A percentile compares a stretch with the other conserved stretches of the same genome.
Evolutionary conservation across 495 filamentous ascomycete genomes (phyloP).

Genomic region (Haplographium delicatum): DNA sequence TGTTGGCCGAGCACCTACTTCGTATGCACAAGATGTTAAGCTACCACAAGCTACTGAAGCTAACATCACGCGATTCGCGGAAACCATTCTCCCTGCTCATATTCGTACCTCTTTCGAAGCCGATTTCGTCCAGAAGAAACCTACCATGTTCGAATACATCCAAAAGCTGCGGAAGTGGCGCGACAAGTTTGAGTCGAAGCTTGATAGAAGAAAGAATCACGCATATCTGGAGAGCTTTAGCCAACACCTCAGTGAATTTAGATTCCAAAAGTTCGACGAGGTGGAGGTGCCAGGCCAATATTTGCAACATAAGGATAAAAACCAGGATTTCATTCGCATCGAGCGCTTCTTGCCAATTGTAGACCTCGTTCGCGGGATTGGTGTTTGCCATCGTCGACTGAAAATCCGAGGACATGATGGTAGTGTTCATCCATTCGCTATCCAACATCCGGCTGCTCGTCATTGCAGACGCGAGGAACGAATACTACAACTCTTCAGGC

Average conservation of each 20-base stretch:
- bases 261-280: constrained; percentile 96
- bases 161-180: constrained; percentile 94
- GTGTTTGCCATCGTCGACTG: constrained; percentile 82
- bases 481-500: constrained; percentile 94
- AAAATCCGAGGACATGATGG: constrained; percentile 98
- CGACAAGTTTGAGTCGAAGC: constrained; percentile 95
- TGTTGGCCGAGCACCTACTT: constrained; percentile 76
- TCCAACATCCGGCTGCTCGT: constrained; percentile 89
- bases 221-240: constrained; percentile 75
- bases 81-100: constrained; percentile 88
- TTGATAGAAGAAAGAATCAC: constrained; percentile 72
- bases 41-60: constrained; percentile 84
- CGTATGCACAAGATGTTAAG: constrained; percentile 87
- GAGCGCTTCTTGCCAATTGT: constrained; percentile 94
- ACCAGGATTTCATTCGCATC: constrained; percentile 94
- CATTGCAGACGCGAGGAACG: constrained; percentile 91
- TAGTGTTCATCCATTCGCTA: constrained; percentile 87
- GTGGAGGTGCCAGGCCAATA: constrained; percentile 98
- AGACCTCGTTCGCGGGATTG: constrained; percentile 81
- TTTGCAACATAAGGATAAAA: constrained; percentile 93
- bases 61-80: constrained; percentile 93
- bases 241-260: constrained; percentile 88
- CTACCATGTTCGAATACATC: constrained; percentile 96
- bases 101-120: constrained; percentile 92
- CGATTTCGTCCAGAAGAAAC: constrained; percentile 89